Evolutionary conservation across 108 stramenopile species (phyloP).

Genomic region (Nitzschia palea): DNA sequence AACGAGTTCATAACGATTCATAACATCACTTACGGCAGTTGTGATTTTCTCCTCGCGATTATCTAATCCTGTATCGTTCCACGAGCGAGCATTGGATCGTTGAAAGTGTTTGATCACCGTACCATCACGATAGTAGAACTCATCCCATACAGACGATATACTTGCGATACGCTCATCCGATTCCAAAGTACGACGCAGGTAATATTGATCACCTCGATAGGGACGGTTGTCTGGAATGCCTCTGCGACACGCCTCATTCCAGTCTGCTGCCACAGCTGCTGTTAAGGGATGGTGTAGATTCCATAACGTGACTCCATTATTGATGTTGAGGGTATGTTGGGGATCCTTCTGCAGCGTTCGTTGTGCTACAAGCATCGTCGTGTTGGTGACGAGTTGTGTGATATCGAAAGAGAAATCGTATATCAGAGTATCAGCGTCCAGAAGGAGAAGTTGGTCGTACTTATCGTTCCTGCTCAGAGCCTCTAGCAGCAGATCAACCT

Average conservation of each 20-base stretch:
- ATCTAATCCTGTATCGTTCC: constrained; percentile 29
- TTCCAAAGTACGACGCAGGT: not conserved
- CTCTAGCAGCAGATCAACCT: constrained; percentile 23
- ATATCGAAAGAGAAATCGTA: constrained; percentile 34
- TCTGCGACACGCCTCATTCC: constrained; percentile 11
- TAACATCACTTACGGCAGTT: not conserved
- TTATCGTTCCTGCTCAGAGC: constrained; percentile 7
- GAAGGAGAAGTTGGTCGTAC: constrained; percentile 35
- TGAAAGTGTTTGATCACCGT: constrained; percentile 40
- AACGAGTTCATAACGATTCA: not conserved
- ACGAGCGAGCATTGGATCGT: constrained; percentile 15
- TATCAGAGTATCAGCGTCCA: constrained; percentile 38
- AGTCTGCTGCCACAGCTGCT: constrained; percentile 11
- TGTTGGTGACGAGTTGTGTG: constrained; percentile 9
- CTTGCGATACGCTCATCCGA: not conserved
- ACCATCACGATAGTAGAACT: constrained; percentile 31
- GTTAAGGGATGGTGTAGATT: constrained; percentile 33
- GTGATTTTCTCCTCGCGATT: constrained; percentile 13
- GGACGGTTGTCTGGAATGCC: constrained; percentile 15
- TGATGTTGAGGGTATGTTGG: constrained; percentile 4
- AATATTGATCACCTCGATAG: constrained; percentile 22
- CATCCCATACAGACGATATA: constrained; percentile 13
- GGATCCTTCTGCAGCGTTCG: constrained; percentile 10
- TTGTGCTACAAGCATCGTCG: constrained; percentile 24
- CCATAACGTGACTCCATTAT: constrained; percentile 40